Evolutionary conservation across 371 early-diverging fungal genomes (phyloP), one percentile per base, ranked within the genome.

Genomic region (Mycotypha africana): DNA sequence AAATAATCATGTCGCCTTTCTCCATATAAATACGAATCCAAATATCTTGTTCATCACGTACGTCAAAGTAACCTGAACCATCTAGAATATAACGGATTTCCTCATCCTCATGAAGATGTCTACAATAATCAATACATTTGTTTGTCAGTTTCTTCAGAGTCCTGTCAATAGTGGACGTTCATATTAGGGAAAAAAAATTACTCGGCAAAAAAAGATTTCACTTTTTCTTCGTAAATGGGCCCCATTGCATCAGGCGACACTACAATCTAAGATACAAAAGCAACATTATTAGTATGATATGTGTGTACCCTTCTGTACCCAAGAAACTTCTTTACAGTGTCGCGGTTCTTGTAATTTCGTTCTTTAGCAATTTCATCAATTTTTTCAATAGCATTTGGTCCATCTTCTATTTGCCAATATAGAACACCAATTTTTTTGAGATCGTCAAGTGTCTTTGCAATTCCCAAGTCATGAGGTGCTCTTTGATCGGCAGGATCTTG

Each of bases 51-150:
- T 62, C 52, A 56, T 88, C 84, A 41, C 89, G 76, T 25, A 91
- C 84, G 56, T 91, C 92, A 70, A 95, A 95, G 67, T 82, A 95
- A 8, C 95, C 96, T 14, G 82, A 71, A 12, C 97, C 97, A 28
- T 86, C 93, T 25, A 92, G 51, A 44, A 96, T 83, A 55, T 70
- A 94, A 22, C 98, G 86, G 50, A 97, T 95, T 67, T 97, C 97
- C 70, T 96, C 98, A 60, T 96, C 97, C 58, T 93, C 95, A 62
- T 95, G 96, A 50, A 95, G 68, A 65, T 96, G 95, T 51, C 84
- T 83, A 58, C 24, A 36, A 22, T 12, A 47, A 21, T 32, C 15
- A 16, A 7, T 41, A 30, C 30, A 28, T 8, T 8, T 28, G 30
- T 28, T 12, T n/a, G n/a, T n/a, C n/a, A n/a, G n/a, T n/a, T n/a